Base-by-base conservation (phyloP, 495 filamentous ascomycete genomes). In the Penicilliopsis zonata region DNA sequence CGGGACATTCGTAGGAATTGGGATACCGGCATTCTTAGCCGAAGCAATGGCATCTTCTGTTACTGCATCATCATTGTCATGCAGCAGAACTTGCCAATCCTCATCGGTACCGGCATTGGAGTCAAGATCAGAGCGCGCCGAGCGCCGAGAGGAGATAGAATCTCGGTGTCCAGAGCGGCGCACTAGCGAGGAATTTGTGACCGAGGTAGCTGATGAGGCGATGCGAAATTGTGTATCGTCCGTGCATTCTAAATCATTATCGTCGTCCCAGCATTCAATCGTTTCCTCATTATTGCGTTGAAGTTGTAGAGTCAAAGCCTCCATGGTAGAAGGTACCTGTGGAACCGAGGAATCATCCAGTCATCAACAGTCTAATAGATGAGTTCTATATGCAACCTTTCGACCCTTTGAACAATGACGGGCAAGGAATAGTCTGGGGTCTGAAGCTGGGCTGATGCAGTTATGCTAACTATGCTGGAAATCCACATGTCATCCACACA, bases 231-330 rank as follows among this genome's bases (percentile, higher is more conserved):
- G 72, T 31, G 82, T 58, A 40, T 80, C 74, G 36, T 82, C 81
- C 37, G 71, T 70, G 33, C 80, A 77, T 50, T 87, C 74, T 34
- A 90, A 55, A 43, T 93, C 68, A 42, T 75, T 78, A 48, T 87
- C 83, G 43, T 92, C 80, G 55, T 88, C 86, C 86, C 87, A 94
- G 50, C 74, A 83, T 52, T 95, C 87, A 21, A 86, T 65, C 13
- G 62, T 57, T 24, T 71, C 70, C 32, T 80, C 67, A 12, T 64
- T 64, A 26, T 63, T 56, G 37, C 59, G 67, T 31, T 63, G 66
- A 29, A 61, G 49, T 47, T 70, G 74, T 12, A 75, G 51, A 9
- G 65, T 72, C 42, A 72, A 51, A 19, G 69, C 54, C 38, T 80
- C 67, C 76, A 80, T 76, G 33, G 21, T n/a, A 23, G 21, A 23